Conservation (phyloP, 768 basidiomycete genomes). For the Hericium alpestre region DNA sequence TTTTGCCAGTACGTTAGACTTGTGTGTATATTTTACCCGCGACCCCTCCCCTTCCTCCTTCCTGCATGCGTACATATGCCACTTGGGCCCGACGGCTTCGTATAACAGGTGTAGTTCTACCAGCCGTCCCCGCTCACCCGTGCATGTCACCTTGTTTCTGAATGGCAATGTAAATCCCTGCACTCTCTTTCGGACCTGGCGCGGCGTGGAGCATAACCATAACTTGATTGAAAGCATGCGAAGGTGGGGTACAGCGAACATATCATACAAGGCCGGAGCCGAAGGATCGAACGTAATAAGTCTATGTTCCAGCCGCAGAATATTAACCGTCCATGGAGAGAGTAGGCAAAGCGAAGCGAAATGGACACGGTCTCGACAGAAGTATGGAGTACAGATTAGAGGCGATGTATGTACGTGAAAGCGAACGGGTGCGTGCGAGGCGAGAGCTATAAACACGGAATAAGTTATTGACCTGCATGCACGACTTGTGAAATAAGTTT, state of each 20-base stretch:
- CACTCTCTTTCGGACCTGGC: neutral
- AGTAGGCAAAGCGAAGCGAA: too few species aligned
- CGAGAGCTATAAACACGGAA: slow-evolving; percentile 12
- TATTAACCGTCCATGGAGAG: too few species aligned
- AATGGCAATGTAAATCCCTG: neutral
- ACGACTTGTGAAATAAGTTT: neutral
- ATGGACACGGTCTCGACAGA: too few species aligned
- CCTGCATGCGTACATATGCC: neutral
- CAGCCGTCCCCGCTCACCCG: neutral
- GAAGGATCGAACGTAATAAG: too few species aligned
- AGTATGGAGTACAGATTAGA: too few species aligned
- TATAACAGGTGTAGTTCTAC: neutral
- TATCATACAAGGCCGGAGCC: too few species aligned
- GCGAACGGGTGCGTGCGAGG: too few species aligned
- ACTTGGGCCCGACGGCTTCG: neutral
- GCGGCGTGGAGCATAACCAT: too few species aligned
- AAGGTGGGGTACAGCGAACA: too few species aligned
- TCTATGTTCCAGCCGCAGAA: too few species aligned
- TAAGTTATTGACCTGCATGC: slow-evolving; percentile 9
- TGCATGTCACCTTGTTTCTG: neutral
- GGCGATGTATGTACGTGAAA: too few species aligned
- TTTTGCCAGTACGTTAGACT: neutral
- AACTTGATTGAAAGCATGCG: too few species aligned
- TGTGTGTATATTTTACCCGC: neutral
- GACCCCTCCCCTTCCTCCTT: neutral